Conservation (phyloP, 1,284 basidiomycete genomes). For the Rugosomyces carneus region DNA sequence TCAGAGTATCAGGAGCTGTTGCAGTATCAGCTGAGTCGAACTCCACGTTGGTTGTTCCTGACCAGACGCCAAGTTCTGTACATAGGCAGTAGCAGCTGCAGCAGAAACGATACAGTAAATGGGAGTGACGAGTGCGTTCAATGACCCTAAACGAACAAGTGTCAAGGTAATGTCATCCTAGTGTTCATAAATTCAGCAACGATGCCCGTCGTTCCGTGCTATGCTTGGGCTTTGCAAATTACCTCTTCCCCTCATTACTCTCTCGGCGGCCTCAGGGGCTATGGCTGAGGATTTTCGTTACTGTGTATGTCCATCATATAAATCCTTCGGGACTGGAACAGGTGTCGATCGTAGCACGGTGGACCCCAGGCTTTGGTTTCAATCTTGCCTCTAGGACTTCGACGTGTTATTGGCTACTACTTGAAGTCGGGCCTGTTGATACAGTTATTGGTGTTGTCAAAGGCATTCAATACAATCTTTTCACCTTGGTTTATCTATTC, state of each 20-base stretch:
- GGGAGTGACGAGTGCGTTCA: too few species aligned
- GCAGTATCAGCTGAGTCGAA: too few species aligned
- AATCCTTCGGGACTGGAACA: not conserved
- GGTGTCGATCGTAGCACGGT: not conserved
- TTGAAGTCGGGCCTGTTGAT: slow-evolving; percentile 1
- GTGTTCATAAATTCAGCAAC: too few species aligned
- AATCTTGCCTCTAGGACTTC: not conserved
- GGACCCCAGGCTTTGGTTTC: not conserved
- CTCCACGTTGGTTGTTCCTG: too few species aligned
- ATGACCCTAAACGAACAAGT: too few species aligned
- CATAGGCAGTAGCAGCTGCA: too few species aligned
- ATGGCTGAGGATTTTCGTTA: not conserved
- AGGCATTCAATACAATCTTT: slow-evolving; percentile 2
- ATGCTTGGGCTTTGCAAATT: not conserved
- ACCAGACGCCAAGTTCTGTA: too few species aligned
- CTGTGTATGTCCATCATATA: not conserved
- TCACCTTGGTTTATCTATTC: not conserved
- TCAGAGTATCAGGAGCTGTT: too few species aligned
- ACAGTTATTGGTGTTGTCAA: not conserved
- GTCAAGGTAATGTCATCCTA: too few species aligned
- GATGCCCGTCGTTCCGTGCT: too few species aligned
- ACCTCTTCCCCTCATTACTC: not conserved
- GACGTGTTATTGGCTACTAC: not conserved
- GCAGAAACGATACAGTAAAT: too few species aligned
- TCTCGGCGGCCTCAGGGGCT: not conserved